Evolutionary conservation across 1,284 basidiomycete species (phyloP), one percentile per base, ranked within the genome.

Genomic region (Microstroma glucosiphilum): DNA sequence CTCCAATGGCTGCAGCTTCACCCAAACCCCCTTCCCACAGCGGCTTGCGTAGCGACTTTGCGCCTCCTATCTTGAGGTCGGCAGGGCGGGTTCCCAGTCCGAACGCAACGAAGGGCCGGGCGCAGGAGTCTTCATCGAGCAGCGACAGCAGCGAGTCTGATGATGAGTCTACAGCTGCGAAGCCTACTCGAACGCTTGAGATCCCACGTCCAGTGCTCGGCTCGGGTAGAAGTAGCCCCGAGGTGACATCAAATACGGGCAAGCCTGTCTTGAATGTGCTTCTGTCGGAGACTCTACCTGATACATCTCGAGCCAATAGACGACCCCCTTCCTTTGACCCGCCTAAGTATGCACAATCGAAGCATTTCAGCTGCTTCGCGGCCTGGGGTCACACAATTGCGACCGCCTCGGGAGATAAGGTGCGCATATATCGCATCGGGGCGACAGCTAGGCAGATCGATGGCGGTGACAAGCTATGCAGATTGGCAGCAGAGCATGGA

Each of bases 381-480:
- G 60, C 70, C 0, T 67, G 64, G 58, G 69, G 69, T 6, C 63
- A 67, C 40, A 69, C 69, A 2, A 63, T 73, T 8, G 68, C 68
- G 13, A 68, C 66, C 0, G 71, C 68, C 11, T 66, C 65, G 42
- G 70, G 67, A 2, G 70, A 71, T 59, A 72, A 72, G 58, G 64
- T 73, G 59, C 69, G 69, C 26, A 64, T 73, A 13, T 72, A 73
- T 42, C 63, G 71, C 30, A 67, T 73, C 2, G 71, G 70, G 17
- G 65, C 66, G 42, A 61, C 62, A 13, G 68, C 70, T 1, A 53
- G 21, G 21, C 26, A 42, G 12, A 67, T 62, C 1, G 42, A 60
- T 0, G 69, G 67, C 0, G 30, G 30, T 3, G 69, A 71, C 42
- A 69, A 73, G 58, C 61, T 73, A 8, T 70, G 69, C 54, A 68